These are phyloP conservation scores for Solanum chacoense DNA, from an alignment of 305 asterid species.

Conservation along the genomic window DNA sequence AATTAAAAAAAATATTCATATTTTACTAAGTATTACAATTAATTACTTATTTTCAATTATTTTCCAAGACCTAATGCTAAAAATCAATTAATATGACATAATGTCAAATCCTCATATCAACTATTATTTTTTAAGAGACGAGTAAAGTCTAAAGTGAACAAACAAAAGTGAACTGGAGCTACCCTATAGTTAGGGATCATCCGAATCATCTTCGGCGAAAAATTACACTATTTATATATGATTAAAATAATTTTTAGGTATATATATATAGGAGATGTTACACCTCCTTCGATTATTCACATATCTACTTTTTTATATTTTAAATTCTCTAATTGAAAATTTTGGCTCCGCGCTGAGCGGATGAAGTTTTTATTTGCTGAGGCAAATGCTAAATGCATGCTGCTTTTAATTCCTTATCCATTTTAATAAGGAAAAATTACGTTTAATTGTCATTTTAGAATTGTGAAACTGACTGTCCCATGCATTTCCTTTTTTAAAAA, in stretches of 20 bases:
- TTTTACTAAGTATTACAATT: neutral
- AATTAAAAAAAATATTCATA: neutral
- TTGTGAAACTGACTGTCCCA: neutral
- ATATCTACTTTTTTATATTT: too few species aligned
- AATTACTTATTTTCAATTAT: neutral
- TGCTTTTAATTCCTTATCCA: neutral
- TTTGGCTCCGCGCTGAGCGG: neutral
- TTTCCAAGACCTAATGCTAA: neutral
- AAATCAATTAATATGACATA: neutral
- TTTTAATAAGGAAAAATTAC: neutral
- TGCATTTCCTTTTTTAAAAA: neutral
- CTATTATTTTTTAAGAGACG: neutral
- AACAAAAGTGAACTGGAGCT: neutral
- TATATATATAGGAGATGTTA: too few species aligned
- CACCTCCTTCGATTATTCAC: neutral
- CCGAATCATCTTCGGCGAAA: too few species aligned
- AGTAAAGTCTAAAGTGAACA: neutral
- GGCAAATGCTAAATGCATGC: neutral
- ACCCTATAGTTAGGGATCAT: neutral
- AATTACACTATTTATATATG: too few species aligned
- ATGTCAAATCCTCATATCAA: neutral
- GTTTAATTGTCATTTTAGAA: neutral
- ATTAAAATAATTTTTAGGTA: too few species aligned
- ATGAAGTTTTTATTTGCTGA: neutral
- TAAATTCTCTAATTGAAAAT: neutral